These are phyloP conservation scores for Scedosporium minutisporum DNA, from an alignment of 2,329 filamentous ascomycete species.

Conservation along the genomic window DNA sequence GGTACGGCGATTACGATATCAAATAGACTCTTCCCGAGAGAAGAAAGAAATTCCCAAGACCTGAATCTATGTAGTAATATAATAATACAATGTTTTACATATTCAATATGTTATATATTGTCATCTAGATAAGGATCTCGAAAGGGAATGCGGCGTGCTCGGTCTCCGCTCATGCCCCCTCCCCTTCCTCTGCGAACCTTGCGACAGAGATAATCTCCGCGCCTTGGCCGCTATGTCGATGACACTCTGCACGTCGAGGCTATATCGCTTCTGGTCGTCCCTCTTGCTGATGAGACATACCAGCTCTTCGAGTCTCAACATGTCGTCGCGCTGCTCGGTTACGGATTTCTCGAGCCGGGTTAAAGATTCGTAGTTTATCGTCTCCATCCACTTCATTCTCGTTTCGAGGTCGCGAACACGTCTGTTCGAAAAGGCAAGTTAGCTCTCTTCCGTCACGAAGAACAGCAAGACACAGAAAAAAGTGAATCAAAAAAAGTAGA, in stretches of 20 bases:
- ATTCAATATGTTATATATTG: not conserved
- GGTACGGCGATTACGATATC: conserved; percentile 40
- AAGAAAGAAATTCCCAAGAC: not conserved
- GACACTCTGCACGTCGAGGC: conserved; percentile 7
- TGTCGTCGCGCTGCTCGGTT: conserved; percentile 16
- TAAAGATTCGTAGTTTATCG: conserved; percentile 18
- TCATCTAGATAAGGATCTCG: not conserved
- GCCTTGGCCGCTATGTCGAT: conserved; percentile 7
- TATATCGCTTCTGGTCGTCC: conserved; percentile 14
- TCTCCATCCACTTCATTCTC: conserved; percentile 19
- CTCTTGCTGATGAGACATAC: conserved; percentile 14
- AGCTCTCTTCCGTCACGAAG: not conserved
- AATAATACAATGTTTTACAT: too few relatives aligned
- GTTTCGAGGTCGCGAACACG: conserved; percentile 26
- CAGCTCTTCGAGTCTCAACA: conserved; percentile 18
- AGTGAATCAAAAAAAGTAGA: not conserved
- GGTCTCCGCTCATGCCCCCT: conserved; percentile 6
- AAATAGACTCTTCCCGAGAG: conserved; percentile 13
- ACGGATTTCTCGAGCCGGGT: conserved; percentile 16
- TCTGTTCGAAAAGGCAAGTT: conserved; percentile 7
- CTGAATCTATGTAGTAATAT: not conserved
- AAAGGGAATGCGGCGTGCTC: not conserved
- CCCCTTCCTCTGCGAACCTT: conserved; percentile 3
- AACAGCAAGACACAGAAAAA: not conserved
- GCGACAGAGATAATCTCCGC: conserved; percentile 7